Base-by-base conservation (phyloP, 2,329 filamentous ascomycete species). In the Rhinocladiella similis region DNA sequence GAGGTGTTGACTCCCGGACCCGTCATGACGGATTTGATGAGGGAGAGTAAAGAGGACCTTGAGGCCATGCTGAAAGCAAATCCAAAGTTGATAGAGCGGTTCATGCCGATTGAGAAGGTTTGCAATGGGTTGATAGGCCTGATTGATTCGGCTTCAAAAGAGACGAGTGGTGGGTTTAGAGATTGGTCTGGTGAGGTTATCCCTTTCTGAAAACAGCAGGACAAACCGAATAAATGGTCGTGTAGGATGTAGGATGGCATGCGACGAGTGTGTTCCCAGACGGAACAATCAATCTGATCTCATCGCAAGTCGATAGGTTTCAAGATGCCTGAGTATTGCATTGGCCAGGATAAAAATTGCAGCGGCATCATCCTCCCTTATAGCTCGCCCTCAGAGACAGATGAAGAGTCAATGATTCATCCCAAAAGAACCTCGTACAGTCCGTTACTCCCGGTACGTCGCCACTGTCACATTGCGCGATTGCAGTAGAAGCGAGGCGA, bases 141-240 rank as follows among this genome's bases (percentile, higher is more conserved):
- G 18, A 53, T 53, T 33, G 51, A 53, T 22, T 18, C 33, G 3
- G 51, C 51, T 19, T 20, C 10, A 6, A 53, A 22, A 12, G 51
- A 42, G 13, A 47, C 51, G 18, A 53, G 43, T 33, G 51, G 51
- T 29, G 51, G 43, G 10, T 53, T 53, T 18, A 46, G 45, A 16
- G 51, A 53, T 22, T 53, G 51, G 51, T 47, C 35, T 18, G 51
- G 51, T 10, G 43, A 53, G 12, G 51, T 48, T n/a, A 27, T 53
- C 14, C 43, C 51, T 9, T 53, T 42, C 19, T 53, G 14, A 10
- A 27, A 27, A 3, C 25, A n/a, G n/a, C n/a, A n/a, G n/a, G n/a
- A n/a, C n/a, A n/a, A n/a, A n/a, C n/a, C n/a, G n/a, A n/a, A n/a
- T n/a, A n/a, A n/a, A n/a, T n/a, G n/a, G n/a, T n/a, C n/a, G n/a